phyloP scores from a whole-genome alignment of 768 basidiomycete genomes.

The Psilocybe cubensis region DNA sequence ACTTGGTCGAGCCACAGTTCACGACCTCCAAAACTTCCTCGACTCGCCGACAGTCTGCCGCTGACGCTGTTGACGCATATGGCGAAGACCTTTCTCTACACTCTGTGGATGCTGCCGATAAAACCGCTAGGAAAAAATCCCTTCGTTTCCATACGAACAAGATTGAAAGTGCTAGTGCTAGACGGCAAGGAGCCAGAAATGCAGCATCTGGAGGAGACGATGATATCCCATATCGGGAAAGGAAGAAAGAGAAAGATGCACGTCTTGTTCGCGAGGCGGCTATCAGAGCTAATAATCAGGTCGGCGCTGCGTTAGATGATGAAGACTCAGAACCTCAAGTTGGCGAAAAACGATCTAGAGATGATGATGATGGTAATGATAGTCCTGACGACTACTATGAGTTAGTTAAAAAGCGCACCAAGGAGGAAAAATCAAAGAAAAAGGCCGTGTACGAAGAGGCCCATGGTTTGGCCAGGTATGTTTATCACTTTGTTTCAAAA shows the following conservation, averaged over 20 bases:
- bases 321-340: constrained; percentile 45
- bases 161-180: constrained; percentile 80
- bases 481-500: background rate
- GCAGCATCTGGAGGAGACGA: constrained; percentile 88
- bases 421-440: constrained; percentile 77
- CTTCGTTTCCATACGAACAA: constrained; percentile 93
- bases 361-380: constrained; percentile 44
- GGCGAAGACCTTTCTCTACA: constrained; percentile 77
- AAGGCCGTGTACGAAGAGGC: constrained; percentile 79
- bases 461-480: constrained; percentile 31
- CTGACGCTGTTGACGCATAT: constrained; percentile 53
- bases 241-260: constrained; percentile 64
- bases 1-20: constrained; percentile 83
- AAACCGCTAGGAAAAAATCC: constrained; percentile 77
- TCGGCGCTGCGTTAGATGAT: constrained; percentile 72
- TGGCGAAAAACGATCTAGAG: constrained; percentile 37
- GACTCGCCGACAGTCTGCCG: constrained; percentile 19
- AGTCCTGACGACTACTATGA: constrained; percentile 87
- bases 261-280: constrained; percentile 58
- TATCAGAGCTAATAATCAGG: constrained; percentile 46
- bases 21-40: constrained; percentile 41
- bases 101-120: constrained; percentile 79
- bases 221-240: constrained; percentile 88
- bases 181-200: constrained; percentile 73
- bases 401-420: constrained; percentile 76